A percentile compares a stretch with the other conserved stretches of the same genome.
phyloP scores from a whole-genome alignment of 176 grass and related monocot genomes.

The Microstegium vimineum region DNA sequence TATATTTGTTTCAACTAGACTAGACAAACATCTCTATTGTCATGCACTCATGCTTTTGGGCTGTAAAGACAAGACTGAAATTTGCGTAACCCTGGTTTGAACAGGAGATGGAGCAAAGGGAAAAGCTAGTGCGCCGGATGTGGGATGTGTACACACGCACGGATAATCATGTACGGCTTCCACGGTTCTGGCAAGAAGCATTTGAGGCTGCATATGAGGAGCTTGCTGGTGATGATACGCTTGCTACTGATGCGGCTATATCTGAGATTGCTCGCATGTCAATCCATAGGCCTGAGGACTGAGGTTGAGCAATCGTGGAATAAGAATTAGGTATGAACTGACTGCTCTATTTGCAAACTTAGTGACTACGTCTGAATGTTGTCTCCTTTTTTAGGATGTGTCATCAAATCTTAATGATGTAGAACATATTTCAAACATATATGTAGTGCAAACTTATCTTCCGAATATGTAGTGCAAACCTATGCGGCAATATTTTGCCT shows the following conservation, averaged over 20 bases:
- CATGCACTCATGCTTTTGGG: neutral
- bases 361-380: neutral
- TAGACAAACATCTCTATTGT: neutral
- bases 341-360: neutral
- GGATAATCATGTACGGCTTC: slow-evolving; percentile 47
- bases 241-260: slow-evolving; percentile 44
- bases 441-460: neutral
- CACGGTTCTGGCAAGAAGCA: slow-evolving; percentile 74
- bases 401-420: neutral
- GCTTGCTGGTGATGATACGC: slow-evolving; percentile 62
- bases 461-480: neutral
- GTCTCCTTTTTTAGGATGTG: neutral
- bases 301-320: slow-evolving; percentile 49
- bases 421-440: neutral
- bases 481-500: neutral
- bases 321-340: slow-evolving; percentile 30
- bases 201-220: slow-evolving; percentile 92
- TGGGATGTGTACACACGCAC: slow-evolving; percentile 79
- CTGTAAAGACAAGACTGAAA: slow-evolving; percentile 8
- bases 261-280: slow-evolving; percentile 76
- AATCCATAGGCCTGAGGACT: slow-evolving; percentile 53
- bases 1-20: neutral
- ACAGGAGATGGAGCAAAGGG: slow-evolving; percentile 92
- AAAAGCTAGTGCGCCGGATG: slow-evolving; percentile 72
- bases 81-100: neutral